Evolutionary conservation across 2,329 filamentous ascomycete species (phyloP).

Genomic region (Botrytis medusae): DNA sequence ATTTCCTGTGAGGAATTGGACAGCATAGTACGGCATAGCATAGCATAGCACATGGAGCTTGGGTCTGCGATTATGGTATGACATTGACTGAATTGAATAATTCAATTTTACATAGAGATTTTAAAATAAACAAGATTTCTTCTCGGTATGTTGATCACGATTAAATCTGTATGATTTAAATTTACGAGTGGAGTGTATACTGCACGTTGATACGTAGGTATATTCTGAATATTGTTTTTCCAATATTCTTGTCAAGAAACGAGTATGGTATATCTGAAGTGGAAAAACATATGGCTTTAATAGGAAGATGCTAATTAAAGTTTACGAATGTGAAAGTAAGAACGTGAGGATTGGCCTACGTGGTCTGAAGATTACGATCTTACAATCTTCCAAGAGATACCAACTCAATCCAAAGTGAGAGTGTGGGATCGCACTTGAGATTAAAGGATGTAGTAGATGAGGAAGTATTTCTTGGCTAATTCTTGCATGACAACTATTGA

Average conservation of each 20-base stretch:
- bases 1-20: neutral
- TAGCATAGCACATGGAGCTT: neutral
- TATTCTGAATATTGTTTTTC: neutral
- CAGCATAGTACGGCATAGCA: slow-evolving; percentile 1
- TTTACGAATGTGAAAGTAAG: neutral
- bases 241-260: neutral
- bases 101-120: neutral
- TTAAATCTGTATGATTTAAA: too few species aligned
- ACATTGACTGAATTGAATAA: neutral
- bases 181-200: neutral
- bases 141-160: neutral
- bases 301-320: neutral
- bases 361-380: neutral
- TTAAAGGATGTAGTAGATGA: neutral
- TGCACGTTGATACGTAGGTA: too few species aligned
- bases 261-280: neutral
- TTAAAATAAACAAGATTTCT: neutral
- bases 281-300: neutral
- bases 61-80: neutral
- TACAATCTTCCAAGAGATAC: neutral
- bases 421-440: neutral
- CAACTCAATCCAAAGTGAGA: neutral
- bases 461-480: neutral
- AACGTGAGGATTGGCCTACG: neutral
- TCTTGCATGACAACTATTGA: neutral